Evolutionary conservation across 495 filamentous ascomycete genomes (phyloP).

Genomic region (Penicillium bialowiezense): DNA sequence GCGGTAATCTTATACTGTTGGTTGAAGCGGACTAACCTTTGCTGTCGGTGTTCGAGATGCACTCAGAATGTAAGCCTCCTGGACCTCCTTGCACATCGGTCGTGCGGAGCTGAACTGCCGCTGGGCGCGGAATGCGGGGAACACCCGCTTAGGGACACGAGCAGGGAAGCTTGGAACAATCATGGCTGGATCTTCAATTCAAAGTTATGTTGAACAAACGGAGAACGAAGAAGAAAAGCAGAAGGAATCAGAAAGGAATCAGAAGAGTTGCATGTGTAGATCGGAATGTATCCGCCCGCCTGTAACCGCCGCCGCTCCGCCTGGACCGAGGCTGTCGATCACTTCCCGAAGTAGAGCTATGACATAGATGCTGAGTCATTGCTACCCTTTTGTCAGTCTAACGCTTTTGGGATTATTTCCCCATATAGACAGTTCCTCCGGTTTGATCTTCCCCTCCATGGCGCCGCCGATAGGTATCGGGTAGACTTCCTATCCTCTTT

Average conservation of each 20-base stretch:
- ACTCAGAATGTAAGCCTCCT: slow-evolving; percentile 88
- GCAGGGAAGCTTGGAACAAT: slow-evolving; percentile 25
- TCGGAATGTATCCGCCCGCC: slow-evolving; percentile 16
- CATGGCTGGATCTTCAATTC: slow-evolving; percentile 14
- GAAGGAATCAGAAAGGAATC: not conserved
- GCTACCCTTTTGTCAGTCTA: not conserved
- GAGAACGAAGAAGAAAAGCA: not conserved
- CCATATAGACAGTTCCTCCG: slow-evolving; percentile 22
- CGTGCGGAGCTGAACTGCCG: slow-evolving; percentile 68
- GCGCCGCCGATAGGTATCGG: slow-evolving; percentile 1
- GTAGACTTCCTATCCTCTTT: slow-evolving; percentile 6
- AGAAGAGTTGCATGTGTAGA: not conserved
- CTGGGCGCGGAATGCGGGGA: slow-evolving; percentile 47
- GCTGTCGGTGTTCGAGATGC: slow-evolving; percentile 84
- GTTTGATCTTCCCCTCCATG: slow-evolving; percentile 11
- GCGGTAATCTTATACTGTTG: not conserved
- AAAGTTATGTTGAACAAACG: not conserved
- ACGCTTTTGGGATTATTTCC: slow-evolving; percentile 8
- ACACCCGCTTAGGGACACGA: slow-evolving; percentile 29
- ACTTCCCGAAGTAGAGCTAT: slow-evolving; percentile 19
- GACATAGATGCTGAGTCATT: slow-evolving; percentile 11
- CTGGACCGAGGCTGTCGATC: slow-evolving; percentile 27
- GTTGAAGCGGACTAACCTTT: slow-evolving; percentile 53
- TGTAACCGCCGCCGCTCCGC: slow-evolving; percentile 30
- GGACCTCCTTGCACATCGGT: slow-evolving; percentile 62